Evolutionary conservation across 352 stramenopile species (phyloP).

Genomic region (Stramenopiles sp.): DNA sequence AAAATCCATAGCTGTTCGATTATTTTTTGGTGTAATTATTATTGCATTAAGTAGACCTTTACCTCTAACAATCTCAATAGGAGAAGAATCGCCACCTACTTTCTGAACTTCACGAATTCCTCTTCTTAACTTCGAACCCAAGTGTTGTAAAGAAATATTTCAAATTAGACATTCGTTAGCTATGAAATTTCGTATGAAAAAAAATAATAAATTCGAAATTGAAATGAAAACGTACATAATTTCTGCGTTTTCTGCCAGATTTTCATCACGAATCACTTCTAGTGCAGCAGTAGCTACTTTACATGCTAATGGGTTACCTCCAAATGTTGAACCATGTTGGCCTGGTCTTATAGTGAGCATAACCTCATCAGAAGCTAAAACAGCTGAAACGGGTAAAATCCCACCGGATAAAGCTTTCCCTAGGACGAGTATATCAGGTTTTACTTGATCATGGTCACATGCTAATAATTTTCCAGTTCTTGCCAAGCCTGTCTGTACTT

Average conservation of each 20-base stretch:
- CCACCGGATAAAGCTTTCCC: constrained; percentile 66
- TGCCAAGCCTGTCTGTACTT: constrained; percentile 83
- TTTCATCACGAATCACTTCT: constrained; percentile 73
- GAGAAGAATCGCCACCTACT: constrained; percentile 20
- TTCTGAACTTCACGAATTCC: too few relatives aligned
- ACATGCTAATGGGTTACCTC: constrained; percentile 76
- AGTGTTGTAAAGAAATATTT: too few relatives aligned
- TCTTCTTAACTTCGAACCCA: too few relatives aligned
- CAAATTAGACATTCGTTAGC: too few relatives aligned
- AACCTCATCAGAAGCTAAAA: constrained; percentile 71
- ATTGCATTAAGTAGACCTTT: constrained; percentile 87
- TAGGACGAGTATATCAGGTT: constrained; percentile 83
- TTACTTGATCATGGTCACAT: constrained; percentile 53
- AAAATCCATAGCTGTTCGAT: constrained; percentile 56
- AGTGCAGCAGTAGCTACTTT: constrained; percentile 81
- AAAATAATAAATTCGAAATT: too few relatives aligned
- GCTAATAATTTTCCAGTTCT: constrained; percentile 80
- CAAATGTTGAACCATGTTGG: constrained; percentile 82
- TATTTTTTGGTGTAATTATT: constrained; percentile 57
- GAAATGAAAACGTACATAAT: too few relatives aligned
- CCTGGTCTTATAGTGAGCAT: constrained; percentile 90
- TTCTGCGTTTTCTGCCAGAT: constrained; percentile 54
- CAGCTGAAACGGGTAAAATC: constrained; percentile 81
- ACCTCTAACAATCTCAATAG: constrained; percentile 46
- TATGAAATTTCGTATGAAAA: too few relatives aligned